A percentile compares a stretch with the other conserved stretches of the same genome.
These are phyloP conservation scores for Oryza rufipogon DNA, from an alignment of 176 grass and related monocot species.

Conservation along the genomic window DNA sequence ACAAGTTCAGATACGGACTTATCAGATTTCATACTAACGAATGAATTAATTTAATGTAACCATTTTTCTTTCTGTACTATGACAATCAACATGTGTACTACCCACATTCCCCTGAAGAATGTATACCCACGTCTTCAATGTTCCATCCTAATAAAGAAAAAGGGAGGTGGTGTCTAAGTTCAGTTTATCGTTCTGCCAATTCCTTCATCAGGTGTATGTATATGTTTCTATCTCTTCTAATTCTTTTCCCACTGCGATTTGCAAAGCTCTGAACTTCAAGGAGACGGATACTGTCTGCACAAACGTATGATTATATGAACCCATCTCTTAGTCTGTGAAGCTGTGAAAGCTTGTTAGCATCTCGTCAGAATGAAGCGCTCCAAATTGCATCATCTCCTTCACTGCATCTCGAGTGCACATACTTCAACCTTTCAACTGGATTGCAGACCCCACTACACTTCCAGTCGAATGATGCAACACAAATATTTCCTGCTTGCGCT, in stretches of 20 bases:
- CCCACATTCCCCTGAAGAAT: not conserved
- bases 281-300: constrained; percentile 29
- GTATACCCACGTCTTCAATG: constrained; percentile 3
- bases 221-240: not conserved
- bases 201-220: constrained; percentile 7
- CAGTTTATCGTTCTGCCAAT: not conserved
- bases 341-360: constrained; percentile 15
- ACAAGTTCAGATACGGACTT: not conserved
- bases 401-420: constrained; percentile 73
- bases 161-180: not conserved
- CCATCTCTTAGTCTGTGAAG: constrained; percentile 3
- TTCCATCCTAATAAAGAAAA: not conserved
- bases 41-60: constrained; percentile 52
- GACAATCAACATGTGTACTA: constrained; percentile 31
- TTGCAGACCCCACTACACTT: constrained; percentile 94
- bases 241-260: not conserved
- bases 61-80: constrained; percentile 35
- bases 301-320: not conserved
- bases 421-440: constrained; percentile 77
- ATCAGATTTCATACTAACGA: constrained; percentile 4
- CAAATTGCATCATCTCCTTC: constrained; percentile 87
- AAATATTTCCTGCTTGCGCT: constrained; percentile 74
- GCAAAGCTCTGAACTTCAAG: constrained; percentile 15
- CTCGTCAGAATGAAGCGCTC: constrained; percentile 68
- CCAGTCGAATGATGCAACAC: constrained; percentile 92